Conservation (phyloP, 768 basidiomycete species). For the Tylopilus sp. region DNA sequence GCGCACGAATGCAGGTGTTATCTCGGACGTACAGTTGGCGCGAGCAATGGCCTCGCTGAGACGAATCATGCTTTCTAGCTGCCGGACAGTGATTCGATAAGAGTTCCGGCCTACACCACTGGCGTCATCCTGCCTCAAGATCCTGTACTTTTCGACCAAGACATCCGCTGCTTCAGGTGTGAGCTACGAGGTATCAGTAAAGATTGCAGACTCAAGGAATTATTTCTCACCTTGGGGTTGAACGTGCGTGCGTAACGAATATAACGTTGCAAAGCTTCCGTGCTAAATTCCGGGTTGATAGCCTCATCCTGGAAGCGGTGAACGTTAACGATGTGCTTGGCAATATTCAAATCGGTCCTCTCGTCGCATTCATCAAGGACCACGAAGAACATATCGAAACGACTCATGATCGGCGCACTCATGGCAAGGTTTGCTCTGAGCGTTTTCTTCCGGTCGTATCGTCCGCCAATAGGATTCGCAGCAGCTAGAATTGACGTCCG, state of each 20-base stretch:
- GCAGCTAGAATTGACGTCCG: conserved; percentile 97
- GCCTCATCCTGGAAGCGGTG: conserved; percentile 95
- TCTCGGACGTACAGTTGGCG: conserved; percentile 96
- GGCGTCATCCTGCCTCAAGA: conserved; percentile 88
- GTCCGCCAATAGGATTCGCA: conserved; percentile 94
- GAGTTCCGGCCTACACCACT: conserved; percentile 86
- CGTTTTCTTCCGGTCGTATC: conserved; percentile 93
- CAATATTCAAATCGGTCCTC: conserved; percentile 88
- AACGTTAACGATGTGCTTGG: conserved; percentile 95
- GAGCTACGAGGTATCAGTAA: conserved; percentile 49
- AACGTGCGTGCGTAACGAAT: conserved; percentile 97
- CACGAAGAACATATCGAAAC: conserved; percentile 97
- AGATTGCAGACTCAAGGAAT: neutral
- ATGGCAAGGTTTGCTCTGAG: conserved; percentile 92
- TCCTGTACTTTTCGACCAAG: conserved; percentile 92
- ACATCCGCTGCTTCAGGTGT: conserved; percentile 91
- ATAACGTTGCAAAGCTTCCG: conserved; percentile 93
- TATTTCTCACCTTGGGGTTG: conserved; percentile 76
- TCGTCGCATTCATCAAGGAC: conserved; percentile 97
- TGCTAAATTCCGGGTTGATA: conserved; percentile 95
- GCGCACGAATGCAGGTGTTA: conserved; percentile 89
- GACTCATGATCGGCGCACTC: conserved; percentile 99
- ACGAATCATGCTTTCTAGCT: conserved; percentile 98
- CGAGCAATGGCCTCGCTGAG: conserved; percentile 96
- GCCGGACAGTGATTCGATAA: conserved; percentile 96